A percentile compares a stretch with the other conserved stretches of the same genome.
phyloP scores from a whole-genome alignment of 495 filamentous ascomycete genomes.

The Polyplosphaeria fusca region DNA sequence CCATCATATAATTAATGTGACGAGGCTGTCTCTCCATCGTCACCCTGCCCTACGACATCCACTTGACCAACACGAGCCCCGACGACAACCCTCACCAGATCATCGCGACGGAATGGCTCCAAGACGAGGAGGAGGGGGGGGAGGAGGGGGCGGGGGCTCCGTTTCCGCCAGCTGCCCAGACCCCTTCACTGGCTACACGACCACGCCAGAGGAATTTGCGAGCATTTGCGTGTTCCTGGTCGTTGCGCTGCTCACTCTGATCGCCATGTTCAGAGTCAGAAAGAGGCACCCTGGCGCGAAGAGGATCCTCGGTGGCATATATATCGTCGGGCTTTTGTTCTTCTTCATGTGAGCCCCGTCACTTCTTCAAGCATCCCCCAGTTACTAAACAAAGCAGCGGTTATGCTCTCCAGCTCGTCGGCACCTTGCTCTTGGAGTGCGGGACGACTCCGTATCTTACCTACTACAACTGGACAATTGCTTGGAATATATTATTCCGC shows the following conservation, averaged over 20 bases:
- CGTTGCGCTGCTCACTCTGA: slow-evolving; percentile 1
- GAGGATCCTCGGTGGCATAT: slow-evolving; percentile 10
- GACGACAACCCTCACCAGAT: not conserved
- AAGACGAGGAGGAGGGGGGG: slow-evolving; percentile 7
- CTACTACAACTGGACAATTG: slow-evolving; percentile 10
- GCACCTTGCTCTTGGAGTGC: slow-evolving; percentile 15
- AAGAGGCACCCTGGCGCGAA: slow-evolving; percentile 1
- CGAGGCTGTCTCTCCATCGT: slow-evolving; percentile 19
- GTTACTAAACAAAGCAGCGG: slow-evolving; percentile 3
- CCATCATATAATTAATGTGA: slow-evolving; percentile 7
- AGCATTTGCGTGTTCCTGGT: slow-evolving; percentile 17
- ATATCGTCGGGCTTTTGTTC: not conserved
- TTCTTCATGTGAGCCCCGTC: slow-evolving; percentile 1
- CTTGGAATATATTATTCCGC: slow-evolving; percentile 9
- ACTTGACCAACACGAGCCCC: not conserved
- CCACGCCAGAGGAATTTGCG: slow-evolving; percentile 4
- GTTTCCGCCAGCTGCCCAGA: slow-evolving; percentile 3
- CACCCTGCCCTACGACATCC: not conserved
- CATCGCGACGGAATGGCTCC: slow-evolving; percentile 20
- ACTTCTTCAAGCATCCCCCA: not conserved
- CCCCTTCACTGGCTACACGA: slow-evolving; percentile 11
- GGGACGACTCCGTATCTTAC: not conserved
- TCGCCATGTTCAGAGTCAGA: not conserved
- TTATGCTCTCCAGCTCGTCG: slow-evolving; percentile 10
- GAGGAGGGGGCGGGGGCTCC: slow-evolving; percentile 4